Percentiles rank a stretch among this genome's conserved stretches.
phyloP scores from a whole-genome alignment of 2,329 filamentous ascomycete genomes.

The Trichoderma endophyticum region DNA sequence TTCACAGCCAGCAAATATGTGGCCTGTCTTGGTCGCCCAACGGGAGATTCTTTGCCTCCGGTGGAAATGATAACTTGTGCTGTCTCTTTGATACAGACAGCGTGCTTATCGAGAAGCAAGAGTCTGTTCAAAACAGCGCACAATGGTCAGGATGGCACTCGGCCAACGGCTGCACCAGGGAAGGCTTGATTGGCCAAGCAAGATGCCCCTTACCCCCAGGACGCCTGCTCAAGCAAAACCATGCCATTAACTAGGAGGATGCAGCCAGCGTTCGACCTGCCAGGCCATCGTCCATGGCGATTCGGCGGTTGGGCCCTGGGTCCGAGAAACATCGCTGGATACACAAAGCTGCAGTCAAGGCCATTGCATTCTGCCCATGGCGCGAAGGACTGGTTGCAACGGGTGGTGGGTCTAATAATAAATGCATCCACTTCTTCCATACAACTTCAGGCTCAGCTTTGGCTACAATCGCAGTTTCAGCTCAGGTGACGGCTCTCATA shows the following conservation, averaged over 20 bases:
- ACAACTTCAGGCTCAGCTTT: constrained; percentile 77
- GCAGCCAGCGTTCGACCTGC: constrained; percentile 30
- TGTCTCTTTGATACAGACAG: constrained; percentile 71
- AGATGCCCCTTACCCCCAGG: background rate
- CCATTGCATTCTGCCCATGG: constrained; percentile 96
- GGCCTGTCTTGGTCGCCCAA: constrained; percentile 83
- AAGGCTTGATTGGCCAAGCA: background rate
- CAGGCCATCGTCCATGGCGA: constrained; percentile 32
- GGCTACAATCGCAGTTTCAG: constrained; percentile 86
- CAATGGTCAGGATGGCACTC: background rate
- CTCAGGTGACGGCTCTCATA: constrained; percentile 88
- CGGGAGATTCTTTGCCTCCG: constrained; percentile 75
- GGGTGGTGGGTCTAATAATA: constrained; percentile 89
- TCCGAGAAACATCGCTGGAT: constrained; percentile 68
- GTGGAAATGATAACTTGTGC: constrained; percentile 89
- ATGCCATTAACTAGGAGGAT: constrained; percentile 11
- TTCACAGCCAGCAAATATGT: constrained; percentile 88
- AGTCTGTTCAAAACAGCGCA: background rate
- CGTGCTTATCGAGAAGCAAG: constrained; percentile 40
- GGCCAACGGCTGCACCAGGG: background rate
- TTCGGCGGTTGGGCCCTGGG: constrained; percentile 50
- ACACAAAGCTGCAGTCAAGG: constrained; percentile 89
- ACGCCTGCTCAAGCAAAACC: background rate
- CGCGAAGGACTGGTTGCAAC: constrained; percentile 82
- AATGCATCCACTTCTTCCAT: constrained; percentile 95